phyloP scores from a whole-genome alignment of 345 rosid genomes.

The Salix purpurea region DNA sequence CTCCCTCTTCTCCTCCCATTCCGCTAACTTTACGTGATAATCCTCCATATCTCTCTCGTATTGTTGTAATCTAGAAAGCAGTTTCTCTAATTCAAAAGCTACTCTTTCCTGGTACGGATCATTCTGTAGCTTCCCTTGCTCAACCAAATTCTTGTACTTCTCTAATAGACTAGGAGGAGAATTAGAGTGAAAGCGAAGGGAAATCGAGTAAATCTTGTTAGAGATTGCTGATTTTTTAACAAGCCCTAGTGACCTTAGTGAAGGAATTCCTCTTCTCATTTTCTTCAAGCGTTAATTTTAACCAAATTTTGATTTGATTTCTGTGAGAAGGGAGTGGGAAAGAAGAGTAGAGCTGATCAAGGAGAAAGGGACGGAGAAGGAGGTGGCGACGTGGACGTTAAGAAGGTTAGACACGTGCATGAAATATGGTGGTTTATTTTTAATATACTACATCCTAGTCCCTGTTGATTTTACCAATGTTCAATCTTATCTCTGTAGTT shows the following conservation, averaged over 20 bases:
- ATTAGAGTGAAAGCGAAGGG: constrained; percentile 31
- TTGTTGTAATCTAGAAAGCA: constrained; percentile 68
- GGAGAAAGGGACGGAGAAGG: neutral
- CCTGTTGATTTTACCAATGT: too few relatives aligned
- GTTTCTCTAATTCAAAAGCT: constrained; percentile 57
- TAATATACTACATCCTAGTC: too few relatives aligned
- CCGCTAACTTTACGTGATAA: constrained; percentile 64
- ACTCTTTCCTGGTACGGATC: constrained; percentile 77
- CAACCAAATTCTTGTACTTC: constrained; percentile 55
- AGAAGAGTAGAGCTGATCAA: too few relatives aligned
- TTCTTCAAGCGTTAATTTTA: neutral
- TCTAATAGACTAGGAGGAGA: constrained; percentile 41
- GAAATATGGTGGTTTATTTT: too few relatives aligned
- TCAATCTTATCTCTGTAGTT: too few relatives aligned
- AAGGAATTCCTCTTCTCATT: constrained; percentile 6
- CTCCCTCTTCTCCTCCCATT: constrained; percentile 83
- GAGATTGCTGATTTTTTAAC: constrained; percentile 13
- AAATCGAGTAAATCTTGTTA: constrained; percentile 13
- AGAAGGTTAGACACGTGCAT: neutral
- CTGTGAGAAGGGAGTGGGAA: neutral
- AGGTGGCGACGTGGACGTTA: neutral
- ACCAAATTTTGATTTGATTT: too few relatives aligned
- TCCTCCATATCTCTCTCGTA: constrained; percentile 83
- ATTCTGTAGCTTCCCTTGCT: constrained; percentile 65
- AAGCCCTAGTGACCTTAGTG: constrained; percentile 18